These are phyloP conservation scores for Lotus japonicus DNA, from an alignment of 306 rosid genomes.

Conservation along the genomic window DNA sequence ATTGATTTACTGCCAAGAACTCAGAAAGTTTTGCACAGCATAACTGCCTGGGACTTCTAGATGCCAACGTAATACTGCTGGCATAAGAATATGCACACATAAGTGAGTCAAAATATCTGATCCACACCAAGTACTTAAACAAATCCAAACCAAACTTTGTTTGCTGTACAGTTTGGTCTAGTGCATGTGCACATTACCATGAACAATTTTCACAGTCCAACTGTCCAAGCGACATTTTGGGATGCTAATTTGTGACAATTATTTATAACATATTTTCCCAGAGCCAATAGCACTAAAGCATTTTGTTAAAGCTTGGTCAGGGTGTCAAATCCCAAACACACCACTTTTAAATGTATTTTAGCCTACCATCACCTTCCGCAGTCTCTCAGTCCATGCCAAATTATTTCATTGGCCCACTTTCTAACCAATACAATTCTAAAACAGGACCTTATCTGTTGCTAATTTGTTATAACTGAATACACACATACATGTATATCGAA, in stretches of 20 bases:
- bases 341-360: neutral
- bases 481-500: neutral
- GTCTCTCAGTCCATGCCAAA: neutral
- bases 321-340: neutral
- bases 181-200: neutral
- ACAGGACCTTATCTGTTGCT: neutral
- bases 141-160: neutral
- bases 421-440: neutral
- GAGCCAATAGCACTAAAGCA: too few species aligned
- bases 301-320: neutral
- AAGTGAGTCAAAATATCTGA: too few species aligned
- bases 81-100: neutral
- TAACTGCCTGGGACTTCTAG: neutral
- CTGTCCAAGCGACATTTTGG: too few species aligned
- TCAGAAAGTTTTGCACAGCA: neutral
- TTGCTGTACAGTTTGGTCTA: neutral
- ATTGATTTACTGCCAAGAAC: neutral
- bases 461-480: neutral
- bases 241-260: too few species aligned
- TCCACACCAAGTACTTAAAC: too few species aligned
- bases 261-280: too few species aligned
- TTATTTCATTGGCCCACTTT: neutral
- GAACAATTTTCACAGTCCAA: neutral
- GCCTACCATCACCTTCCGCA: neutral
- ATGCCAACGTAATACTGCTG: neutral